phyloP scores from a whole-genome alignment of 768 basidiomycete species.

The Auricularia sp. region DNA sequence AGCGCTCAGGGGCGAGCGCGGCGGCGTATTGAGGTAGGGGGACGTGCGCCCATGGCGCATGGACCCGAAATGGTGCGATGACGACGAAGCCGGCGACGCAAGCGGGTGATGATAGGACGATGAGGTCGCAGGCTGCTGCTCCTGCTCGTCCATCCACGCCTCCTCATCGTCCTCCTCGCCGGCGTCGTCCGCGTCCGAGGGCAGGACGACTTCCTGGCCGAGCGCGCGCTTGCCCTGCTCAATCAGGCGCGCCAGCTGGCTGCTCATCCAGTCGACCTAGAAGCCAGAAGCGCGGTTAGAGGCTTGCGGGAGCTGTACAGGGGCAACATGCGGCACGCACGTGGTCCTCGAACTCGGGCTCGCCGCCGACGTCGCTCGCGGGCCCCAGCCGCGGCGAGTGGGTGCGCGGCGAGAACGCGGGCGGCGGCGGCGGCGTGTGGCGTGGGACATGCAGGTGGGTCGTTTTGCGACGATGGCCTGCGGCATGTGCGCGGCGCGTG shows the following conservation, averaged over 20 bases:
- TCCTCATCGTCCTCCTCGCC: not conserved
- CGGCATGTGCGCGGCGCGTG: conserved; percentile 24
- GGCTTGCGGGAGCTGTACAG: not conserved
- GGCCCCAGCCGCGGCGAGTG: conserved; percentile 12
- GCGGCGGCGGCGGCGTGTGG: conserved; percentile 18
- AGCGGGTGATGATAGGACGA: not conserved
- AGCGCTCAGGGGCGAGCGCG: not conserved
- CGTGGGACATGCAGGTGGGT: conserved; percentile 15
- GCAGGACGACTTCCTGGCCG: conserved; percentile 65
- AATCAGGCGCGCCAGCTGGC: conserved; percentile 56
- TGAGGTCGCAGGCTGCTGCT: not conserved
- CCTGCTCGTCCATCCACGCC: not conserved
- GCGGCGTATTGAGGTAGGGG: not conserved
- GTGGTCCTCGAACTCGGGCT: conserved; percentile 36
- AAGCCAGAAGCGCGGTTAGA: conserved; percentile 2
- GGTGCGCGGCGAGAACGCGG: conserved; percentile 12
- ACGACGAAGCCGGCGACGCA: not conserved
- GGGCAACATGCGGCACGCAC: conserved; percentile 16
- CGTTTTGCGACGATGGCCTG: conserved; percentile 27
- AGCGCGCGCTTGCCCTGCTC: conserved; percentile 72
- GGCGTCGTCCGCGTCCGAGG: not conserved
- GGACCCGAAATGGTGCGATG: not conserved
- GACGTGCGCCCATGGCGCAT: not conserved
- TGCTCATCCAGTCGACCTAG: conserved; percentile 79
- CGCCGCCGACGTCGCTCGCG: conserved; percentile 21